A percentile compares a stretch with the other conserved stretches of the same genome.
Evolutionary conservation across 192 early-diverging fungal genomes (phyloP).

Genomic region (Entomortierella parvispora): DNA sequence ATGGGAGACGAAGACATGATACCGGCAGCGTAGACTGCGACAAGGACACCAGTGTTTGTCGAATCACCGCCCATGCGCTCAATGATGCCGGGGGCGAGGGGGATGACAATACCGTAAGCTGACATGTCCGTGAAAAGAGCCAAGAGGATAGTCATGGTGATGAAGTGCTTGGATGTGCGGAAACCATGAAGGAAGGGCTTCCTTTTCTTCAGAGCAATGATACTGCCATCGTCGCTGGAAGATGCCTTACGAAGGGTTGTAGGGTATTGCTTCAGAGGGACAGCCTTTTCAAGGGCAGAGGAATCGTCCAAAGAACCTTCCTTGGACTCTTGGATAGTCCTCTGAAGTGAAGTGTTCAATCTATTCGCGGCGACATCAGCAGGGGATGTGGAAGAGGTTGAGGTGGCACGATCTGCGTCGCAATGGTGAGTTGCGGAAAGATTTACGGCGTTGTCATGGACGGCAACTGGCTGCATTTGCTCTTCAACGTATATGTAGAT

Average conservation of each 20-base stretch:
- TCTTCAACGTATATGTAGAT: not conserved
- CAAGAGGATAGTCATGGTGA: slow-evolving; percentile 46
- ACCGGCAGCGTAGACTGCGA: slow-evolving; percentile 68
- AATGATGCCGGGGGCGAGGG: slow-evolving; percentile 74
- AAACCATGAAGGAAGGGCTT: slow-evolving; percentile 29
- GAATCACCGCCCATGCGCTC: slow-evolving; percentile 67
- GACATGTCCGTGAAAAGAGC: slow-evolving; percentile 53
- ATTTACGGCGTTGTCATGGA: slow-evolving; percentile 37
- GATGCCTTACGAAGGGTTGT: not conserved
- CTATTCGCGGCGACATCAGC: not conserved
- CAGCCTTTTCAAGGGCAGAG: slow-evolving; percentile 15
- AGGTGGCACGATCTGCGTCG: slow-evolving; percentile 38
- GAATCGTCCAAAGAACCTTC: not conserved
- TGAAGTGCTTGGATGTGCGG: slow-evolving; percentile 38
- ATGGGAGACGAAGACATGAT: slow-evolving; percentile 69
- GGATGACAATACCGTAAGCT: slow-evolving; percentile 78
- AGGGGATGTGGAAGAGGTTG: not conserved
- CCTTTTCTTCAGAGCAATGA: not conserved
- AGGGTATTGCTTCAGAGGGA: not conserved
- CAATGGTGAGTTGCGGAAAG: slow-evolving; percentile 43
- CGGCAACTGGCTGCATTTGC: slow-evolving; percentile 33
- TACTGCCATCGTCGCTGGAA: not conserved
- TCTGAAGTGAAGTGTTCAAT: not conserved
- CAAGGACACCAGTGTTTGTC: slow-evolving; percentile 71
- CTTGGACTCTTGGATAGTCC: not conserved